Conservation (phyloP, 148 eudicot genomes). For the Rhododendron simsii region DNA sequence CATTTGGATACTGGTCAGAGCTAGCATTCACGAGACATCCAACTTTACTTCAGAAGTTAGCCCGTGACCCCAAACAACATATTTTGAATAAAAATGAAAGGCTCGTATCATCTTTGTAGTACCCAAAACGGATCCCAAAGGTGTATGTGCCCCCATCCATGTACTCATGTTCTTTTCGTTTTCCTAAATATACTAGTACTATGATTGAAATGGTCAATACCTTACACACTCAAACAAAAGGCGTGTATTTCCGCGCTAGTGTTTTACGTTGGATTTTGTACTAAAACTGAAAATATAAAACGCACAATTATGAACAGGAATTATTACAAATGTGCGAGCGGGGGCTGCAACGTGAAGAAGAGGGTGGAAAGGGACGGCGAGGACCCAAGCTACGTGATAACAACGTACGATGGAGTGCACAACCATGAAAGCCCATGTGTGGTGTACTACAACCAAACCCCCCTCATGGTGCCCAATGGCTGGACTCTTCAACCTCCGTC, state of each 20-base stretch:
- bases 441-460: neutral
- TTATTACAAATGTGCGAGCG: slow-evolving; percentile 7
- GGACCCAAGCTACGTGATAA: slow-evolving; percentile 12
- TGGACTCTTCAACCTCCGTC: neutral
- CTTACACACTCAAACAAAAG: neutral
- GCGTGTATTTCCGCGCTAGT: neutral
- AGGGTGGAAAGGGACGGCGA: slow-evolving; percentile 14
- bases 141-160: no score
- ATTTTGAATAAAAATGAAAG: no score
- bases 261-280: neutral
- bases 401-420: slow-evolving; percentile 14
- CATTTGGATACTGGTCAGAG: no score
- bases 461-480: slow-evolving; percentile 2
- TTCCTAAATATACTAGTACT: no score
- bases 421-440: slow-evolving; percentile 15
- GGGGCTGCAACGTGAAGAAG: slow-evolving; percentile 14
- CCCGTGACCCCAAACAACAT: no score
- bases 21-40: no score
- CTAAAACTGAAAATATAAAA: neutral
- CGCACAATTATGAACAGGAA: slow-evolving; percentile 1
- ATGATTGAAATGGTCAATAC: no score
- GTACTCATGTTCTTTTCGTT: no score
- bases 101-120: no score
- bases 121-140: no score
- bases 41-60: no score